These are phyloP conservation scores for Cladosporium sp. DNA, from an alignment of 2,329 filamentous ascomycete genomes.

Conservation along the genomic window DNA sequence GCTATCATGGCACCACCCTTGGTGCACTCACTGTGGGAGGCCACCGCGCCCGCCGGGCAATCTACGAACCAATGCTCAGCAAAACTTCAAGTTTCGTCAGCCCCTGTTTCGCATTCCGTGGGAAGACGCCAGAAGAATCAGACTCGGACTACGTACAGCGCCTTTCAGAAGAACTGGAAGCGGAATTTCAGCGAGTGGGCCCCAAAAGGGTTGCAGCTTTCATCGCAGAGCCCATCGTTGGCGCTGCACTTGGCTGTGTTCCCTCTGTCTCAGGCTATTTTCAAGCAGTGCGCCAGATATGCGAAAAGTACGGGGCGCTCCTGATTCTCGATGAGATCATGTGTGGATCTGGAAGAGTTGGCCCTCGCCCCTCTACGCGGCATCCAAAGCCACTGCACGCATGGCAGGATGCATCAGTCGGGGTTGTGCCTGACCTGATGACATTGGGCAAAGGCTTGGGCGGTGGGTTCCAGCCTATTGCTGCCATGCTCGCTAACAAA, in stretches of 20 bases:
- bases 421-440: conserved; percentile 59
- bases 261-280: conserved; percentile 66
- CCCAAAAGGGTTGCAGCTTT: conserved; percentile 67
- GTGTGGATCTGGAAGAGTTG: conserved; percentile 61
- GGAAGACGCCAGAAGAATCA: conserved; percentile 47
- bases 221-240: conserved; percentile 68
- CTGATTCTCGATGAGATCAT: conserved; percentile 79
- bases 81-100: conserved; percentile 55
- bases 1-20: conserved; percentile 68
- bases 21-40: conserved; percentile 63
- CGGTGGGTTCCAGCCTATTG: conserved; percentile 59
- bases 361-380: conserved; percentile 34
- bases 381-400: conserved; percentile 48
- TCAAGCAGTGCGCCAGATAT: conserved; percentile 62
- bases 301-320: conserved; percentile 66
- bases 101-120: conserved; percentile 64
- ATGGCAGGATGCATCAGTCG: conserved; percentile 53
- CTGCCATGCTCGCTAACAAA: conserved; percentile 54
- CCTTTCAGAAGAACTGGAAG: conserved; percentile 62
- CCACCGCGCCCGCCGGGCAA: conserved; percentile 55
- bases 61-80: conserved; percentile 59
- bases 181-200: conserved; percentile 60
- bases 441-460: conserved; percentile 64
- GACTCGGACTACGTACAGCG: conserved; percentile 57
- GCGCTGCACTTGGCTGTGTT: conserved; percentile 66